Base-by-base conservation (phyloP, 257 asterid genomes). In the Handroanthus guayacan region DNA sequence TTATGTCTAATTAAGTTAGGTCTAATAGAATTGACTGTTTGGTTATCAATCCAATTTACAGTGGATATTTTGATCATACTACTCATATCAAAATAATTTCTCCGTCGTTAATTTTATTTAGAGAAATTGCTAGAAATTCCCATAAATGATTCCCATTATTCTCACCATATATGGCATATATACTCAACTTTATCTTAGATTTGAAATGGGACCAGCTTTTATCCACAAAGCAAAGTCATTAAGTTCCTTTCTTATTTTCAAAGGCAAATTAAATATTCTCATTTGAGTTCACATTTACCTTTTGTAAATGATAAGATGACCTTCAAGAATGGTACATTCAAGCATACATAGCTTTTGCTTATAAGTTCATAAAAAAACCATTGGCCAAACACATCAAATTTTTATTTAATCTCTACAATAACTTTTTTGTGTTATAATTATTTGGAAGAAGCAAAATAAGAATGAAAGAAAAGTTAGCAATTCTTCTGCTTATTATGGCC, bases 301-400 rank as follows among this genome's bases (percentile, higher is more conserved):
- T 72, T 72, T 72, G 77, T 61, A 44, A 58, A 72, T 44, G 47
- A 72, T 43, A 25, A 58, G 47, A 12, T 48, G 45, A 72, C 77
- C 69, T 18, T 47, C 58, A 45, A 14, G 11, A 57, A 16, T 13
- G 48, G 5, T 34, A 6, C n/a, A 8, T 6, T 7, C 41, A 25
- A 54, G 37, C 18, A 25, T 17, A 36, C 1, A 14, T 54, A 7
- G 9, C 1, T 54, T 25, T 62, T 2, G 16, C 55, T 31, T 6
- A 12, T 34, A 73, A 20, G 69, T 31, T 45, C 39, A 25, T 25
- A 39, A 68, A 72, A 60, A 14, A 72, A 52, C 8, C 31, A 25
- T 25, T 25, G 31, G 31, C 31, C 31, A 25, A 25, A 25, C 31
- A 25, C 31, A 25, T 25, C 31, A 25, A 25, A 25, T 25, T 25